These are phyloP conservation scores for Trichosporon sp. DNA, from an alignment of 1,284 basidiomycete genomes.

Conservation along the genomic window DNA sequence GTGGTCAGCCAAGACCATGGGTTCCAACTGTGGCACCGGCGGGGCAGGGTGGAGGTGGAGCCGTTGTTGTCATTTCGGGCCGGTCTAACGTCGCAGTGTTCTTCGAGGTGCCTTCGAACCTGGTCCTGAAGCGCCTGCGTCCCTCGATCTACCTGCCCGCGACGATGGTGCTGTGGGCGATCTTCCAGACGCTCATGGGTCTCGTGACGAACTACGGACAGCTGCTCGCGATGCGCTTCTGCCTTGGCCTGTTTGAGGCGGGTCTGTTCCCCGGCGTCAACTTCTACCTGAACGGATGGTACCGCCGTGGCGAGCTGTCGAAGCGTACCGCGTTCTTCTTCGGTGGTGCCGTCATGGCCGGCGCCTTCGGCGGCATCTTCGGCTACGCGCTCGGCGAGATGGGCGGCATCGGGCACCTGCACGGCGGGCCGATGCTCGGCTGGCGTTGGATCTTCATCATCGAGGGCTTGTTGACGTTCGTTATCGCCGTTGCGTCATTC, in stretches of 20 bases:
- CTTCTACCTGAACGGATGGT: constrained; percentile 51
- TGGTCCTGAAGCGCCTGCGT: constrained; percentile 50
- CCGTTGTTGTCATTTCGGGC: background rate
- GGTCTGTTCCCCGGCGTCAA: constrained; percentile 49
- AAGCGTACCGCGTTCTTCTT: constrained; percentile 52
- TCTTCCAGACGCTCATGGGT: constrained; percentile 50
- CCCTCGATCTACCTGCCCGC: constrained; percentile 48
- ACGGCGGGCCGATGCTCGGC: constrained; percentile 39
- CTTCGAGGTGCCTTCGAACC: constrained; percentile 51
- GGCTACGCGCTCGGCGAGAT: constrained; percentile 30
- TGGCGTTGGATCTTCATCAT: constrained; percentile 54
- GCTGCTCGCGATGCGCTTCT: constrained; percentile 48
- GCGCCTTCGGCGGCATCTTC: constrained; percentile 49
- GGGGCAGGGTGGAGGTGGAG: background rate
- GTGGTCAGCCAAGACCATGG: background rate
- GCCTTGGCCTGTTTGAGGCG: constrained; percentile 46
- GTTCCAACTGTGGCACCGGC: background rate
- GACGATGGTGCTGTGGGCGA: constrained; percentile 41
- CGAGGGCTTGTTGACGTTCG: constrained; percentile 49
- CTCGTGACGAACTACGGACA: constrained; percentile 47
- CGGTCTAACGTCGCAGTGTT: constrained; percentile 38
- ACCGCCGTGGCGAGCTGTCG: constrained; percentile 46
- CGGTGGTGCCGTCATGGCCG: constrained; percentile 50
- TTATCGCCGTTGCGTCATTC: constrained; percentile 42
- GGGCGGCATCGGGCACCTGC: constrained; percentile 40